Conservation (phyloP, 2,329 filamentous ascomycete species). For the Gliomastix tumulicola region DNA sequence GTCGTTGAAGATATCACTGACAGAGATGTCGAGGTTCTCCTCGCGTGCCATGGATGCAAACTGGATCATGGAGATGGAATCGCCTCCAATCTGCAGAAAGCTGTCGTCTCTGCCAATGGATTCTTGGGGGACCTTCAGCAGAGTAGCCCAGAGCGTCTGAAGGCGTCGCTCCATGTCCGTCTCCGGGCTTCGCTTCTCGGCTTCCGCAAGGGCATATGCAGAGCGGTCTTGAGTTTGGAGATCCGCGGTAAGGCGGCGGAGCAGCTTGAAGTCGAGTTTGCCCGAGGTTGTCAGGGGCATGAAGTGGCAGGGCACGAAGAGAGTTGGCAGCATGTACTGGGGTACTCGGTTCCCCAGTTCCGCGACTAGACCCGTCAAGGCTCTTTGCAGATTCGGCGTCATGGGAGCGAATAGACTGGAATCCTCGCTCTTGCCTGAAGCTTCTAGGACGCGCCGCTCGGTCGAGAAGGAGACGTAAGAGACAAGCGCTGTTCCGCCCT, state of each 20-base stretch:
- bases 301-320: conserved; percentile 8
- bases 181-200: not conserved
- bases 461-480: not conserved
- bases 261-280: conserved; percentile 7
- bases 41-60: conserved; percentile 4
- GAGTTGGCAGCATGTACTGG: conserved; percentile 10
- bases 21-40: conserved; percentile 23
- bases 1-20: conserved; percentile 26
- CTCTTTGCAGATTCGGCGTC: not conserved
- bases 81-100: conserved; percentile 19
- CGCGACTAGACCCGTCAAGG: not conserved
- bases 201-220: not conserved
- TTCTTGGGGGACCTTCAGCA: conserved; percentile 9
- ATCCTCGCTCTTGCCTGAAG: not conserved
- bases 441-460: not conserved
- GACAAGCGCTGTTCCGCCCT: not conserved
- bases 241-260: not conserved
- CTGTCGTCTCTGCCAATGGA: conserved; percentile 17
- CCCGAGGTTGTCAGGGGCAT: conserved; percentile 7
- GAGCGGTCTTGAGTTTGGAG: conserved; percentile 6
- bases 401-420: conserved; percentile 2
- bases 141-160: conserved; percentile 16
- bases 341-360: not conserved
- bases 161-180: conserved; percentile 5
- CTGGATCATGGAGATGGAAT: conserved; percentile 21